phyloP scores from a whole-genome alignment of 2,329 filamentous ascomycete genomes.

The Trichophyton benhamiae region DNA sequence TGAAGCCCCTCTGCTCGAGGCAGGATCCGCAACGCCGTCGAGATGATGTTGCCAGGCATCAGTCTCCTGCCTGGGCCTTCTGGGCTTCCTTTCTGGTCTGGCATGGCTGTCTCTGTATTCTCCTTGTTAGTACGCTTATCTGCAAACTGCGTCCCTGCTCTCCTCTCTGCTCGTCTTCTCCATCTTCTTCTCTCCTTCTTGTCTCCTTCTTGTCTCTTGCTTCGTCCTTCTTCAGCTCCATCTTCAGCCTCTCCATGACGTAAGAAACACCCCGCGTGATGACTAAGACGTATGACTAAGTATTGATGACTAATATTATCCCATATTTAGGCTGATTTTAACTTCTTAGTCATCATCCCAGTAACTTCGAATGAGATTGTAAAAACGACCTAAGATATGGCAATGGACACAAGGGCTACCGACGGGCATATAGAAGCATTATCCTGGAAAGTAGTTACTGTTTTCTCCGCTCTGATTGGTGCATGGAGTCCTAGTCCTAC shows the following conservation, averaged over 20 bases:
- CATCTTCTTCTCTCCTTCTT: not conserved
- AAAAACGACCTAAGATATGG: too few relatives aligned
- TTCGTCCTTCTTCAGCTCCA: too few relatives aligned
- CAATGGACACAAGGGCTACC: too few relatives aligned
- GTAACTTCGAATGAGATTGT: too few relatives aligned
- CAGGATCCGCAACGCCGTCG: constrained; percentile 23
- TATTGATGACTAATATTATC: not conserved
- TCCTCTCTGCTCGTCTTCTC: not conserved
- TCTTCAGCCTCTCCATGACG: too few relatives aligned
- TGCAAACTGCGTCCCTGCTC: not conserved
- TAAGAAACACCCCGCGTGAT: too few relatives aligned
- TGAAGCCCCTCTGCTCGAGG: constrained; percentile 15
- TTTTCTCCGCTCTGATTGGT: too few relatives aligned
- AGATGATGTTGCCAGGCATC: constrained; percentile 20
- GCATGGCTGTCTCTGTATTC: not conserved
- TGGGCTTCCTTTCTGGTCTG: not conserved
- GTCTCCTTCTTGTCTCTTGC: not conserved
- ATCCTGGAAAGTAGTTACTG: too few relatives aligned
- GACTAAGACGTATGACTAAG: too few relatives aligned
- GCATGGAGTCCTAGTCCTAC: too few relatives aligned
- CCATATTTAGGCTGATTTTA: too few relatives aligned
- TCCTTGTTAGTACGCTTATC: not conserved
- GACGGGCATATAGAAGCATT: too few relatives aligned
- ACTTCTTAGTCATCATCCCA: not conserved
- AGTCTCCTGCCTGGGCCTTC: constrained; percentile 9